Base-by-base conservation (phyloP, 2,329 filamentous ascomycete genomes). In the Annulohypoxylon truncatum region DNA sequence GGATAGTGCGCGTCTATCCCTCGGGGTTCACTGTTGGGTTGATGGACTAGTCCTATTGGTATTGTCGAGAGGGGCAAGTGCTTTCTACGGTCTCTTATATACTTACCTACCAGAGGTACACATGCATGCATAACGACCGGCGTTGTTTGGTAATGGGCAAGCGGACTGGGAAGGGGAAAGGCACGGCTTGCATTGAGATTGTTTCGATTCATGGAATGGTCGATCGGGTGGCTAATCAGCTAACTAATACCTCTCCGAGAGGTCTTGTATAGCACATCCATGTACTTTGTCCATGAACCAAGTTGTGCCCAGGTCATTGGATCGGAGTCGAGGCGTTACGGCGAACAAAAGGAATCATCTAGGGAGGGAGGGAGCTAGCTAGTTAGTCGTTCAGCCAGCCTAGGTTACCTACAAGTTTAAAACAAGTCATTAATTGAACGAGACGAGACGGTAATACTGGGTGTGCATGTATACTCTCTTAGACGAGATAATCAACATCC, bases 251-350 rank as follows among this genome's bases (percentile, higher is more conserved):
- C 51, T 42, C 26, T 22, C 8, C 13, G 15, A 18, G 13, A 10
- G 50, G 52, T 54, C 35, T n/a, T 54, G 52, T 54, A 31, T 38
- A 31, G 28, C 22, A 31, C 28, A 9, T 54, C n/a, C n/a, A n/a
- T n/a, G n/a, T n/a, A n/a, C n/a, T n/a, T 38, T 44, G 22, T 53
- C 35, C 5, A n/a, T 4, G 18, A 28, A 15, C 31, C 35, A 20
- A 18, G 28, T 38, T 7, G n/a, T 20, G 28, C 15, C 24, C 31
- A 20, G 22, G 24, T 53, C n/a, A 18, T 18, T 42, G 35, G 22
- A 42, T 22, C 9, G 18, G 24, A 13, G 52, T 29, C 5, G 12
- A 9, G 52, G 52, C 24, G 38, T 54, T 44, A 44, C 7, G 10
- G 13, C 10, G 52, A 4, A 9, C 12, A 31, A 29, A 53, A 26